Evolutionary conservation across 83 land plant species (phyloP), one percentile per base, ranked within the genome.

Genomic region (Picea abies): DNA sequence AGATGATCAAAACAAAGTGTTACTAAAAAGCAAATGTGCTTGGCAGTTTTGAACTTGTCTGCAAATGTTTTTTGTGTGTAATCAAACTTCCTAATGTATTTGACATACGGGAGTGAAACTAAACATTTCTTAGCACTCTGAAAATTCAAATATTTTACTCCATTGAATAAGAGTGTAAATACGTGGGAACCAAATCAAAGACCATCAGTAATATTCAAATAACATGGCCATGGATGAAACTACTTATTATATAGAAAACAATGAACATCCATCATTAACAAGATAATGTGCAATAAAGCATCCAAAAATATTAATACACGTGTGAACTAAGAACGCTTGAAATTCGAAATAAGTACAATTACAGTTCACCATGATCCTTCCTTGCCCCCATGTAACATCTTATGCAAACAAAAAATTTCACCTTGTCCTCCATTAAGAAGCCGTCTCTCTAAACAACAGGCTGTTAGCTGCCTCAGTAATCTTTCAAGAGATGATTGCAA

Each of bases 331-430:
- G 25, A n/a, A 22, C 23, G 22, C 22, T 41, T 41, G 14, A 72
- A 72, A 41, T 15, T n/a, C 20, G 9, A 41, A 3, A 44, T 72
- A 22, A 72, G 47, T 44, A 20, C 22, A 6, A 20, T 17, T 32
- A 2, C 5, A 72, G 49, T 72, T 86, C 72, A 89, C 87, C 89
- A 87, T 20, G 86, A 86, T 22, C 86, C 90, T 58, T 88, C 86
- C 62, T 89, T 91, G 47, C 88, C 91, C 63, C 88, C 90, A 60
- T 89, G 86, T 52, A 95, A 79, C 58, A 92, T 87, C 71, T 87
- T 88, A 80, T 91, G 95, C 84, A 97, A 84, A 73, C 89, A 79
- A 80, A 95, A 97, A n/a, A 92, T 90, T 88, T 97, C 99, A 16
- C 99, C 99, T 84, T 97, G 95, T 58, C 90, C 91, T 23, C 96